Evolutionary conservation across 2,329 filamentous ascomycete genomes (phyloP).

Genomic region (Ceratocystis cacaofunesta): DNA sequence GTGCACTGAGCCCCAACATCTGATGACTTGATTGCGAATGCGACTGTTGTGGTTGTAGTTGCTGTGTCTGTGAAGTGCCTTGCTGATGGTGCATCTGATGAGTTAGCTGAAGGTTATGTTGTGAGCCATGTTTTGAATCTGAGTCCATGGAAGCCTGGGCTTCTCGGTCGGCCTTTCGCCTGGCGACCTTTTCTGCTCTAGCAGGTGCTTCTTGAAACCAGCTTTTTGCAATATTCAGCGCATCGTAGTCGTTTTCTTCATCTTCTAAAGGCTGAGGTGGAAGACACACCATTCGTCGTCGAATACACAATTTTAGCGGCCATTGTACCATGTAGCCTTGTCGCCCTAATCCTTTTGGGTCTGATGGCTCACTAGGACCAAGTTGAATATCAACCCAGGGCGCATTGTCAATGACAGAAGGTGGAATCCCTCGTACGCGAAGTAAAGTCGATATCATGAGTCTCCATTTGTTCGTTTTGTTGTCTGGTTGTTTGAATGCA

Average conservation of each 20-base stretch:
- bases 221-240: slow-evolving; percentile 32
- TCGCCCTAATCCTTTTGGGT: slow-evolving; percentile 27
- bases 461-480: slow-evolving; percentile 33
- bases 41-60: background rate
- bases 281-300: slow-evolving; percentile 31
- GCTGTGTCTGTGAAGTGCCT: background rate
- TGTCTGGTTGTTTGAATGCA: slow-evolving; percentile 25
- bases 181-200: slow-evolving; percentile 33
- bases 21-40: slow-evolving; percentile 19
- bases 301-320: slow-evolving; percentile 40
- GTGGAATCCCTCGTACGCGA: slow-evolving; percentile 35
- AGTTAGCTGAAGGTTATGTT: background rate
- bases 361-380: slow-evolving; percentile 30
- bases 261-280: slow-evolving; percentile 26
- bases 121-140: background rate
- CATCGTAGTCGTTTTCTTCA: slow-evolving; percentile 32
- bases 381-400: slow-evolving; percentile 39
- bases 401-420: slow-evolving; percentile 29
- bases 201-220: slow-evolving; percentile 34
- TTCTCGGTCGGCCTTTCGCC: slow-evolving; percentile 38
- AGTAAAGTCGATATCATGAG: slow-evolving; percentile 36
- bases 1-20: slow-evolving; percentile 31
- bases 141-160: slow-evolving; percentile 19
- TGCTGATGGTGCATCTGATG: slow-evolving; percentile 3
- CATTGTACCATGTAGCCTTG: slow-evolving; percentile 33